These are phyloP conservation scores for Mortierella sp. DNA, from an alignment of 371 early-diverging fungal species.

Conservation along the genomic window DNA sequence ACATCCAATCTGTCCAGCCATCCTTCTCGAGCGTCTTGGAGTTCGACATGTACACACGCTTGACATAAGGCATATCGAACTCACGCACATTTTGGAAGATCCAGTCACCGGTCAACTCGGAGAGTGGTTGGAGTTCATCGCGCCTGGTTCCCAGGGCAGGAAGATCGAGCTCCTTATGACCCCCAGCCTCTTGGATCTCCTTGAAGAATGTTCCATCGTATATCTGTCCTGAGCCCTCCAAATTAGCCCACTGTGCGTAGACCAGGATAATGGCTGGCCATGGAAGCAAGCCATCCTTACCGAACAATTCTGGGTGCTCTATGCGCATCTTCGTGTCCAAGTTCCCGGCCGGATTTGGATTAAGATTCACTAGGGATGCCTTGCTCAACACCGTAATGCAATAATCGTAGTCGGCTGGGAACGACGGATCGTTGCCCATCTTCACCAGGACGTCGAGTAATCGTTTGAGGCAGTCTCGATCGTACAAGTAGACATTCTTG, in stretches of 20 bases:
- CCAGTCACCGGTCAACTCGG: constrained; percentile 35
- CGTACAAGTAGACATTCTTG: constrained; percentile 2
- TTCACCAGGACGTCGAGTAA: constrained; percentile 35
- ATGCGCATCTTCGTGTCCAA: too few species aligned
- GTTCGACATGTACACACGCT: constrained; percentile 20
- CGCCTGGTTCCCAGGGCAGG: constrained; percentile 4
- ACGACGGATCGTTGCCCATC: not conserved
- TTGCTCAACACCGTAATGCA: constrained; percentile 14
- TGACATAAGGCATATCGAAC: constrained; percentile 41
- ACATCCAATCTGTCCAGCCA: constrained; percentile 23
- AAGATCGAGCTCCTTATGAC: not conserved
- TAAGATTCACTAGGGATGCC: not conserved
- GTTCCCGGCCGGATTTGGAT: too few species aligned
- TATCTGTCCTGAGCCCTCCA: constrained; percentile 11
- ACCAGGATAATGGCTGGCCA: constrained; percentile 16
- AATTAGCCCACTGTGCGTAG: constrained; percentile 53
- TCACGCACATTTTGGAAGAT: constrained; percentile 20
- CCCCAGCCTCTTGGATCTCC: constrained; percentile 15
- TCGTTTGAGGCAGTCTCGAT: constrained; percentile 14
- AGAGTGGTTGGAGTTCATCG: constrained; percentile 15
- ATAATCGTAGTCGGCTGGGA: constrained; percentile 40
- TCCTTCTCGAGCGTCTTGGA: constrained; percentile 18
- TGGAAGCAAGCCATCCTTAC: too few species aligned
- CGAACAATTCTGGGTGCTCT: too few species aligned
- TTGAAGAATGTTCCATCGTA: constrained; percentile 12